Evolutionary conservation across 1,139 yeast genomes (phyloP), one percentile per base, ranked within the genome.

Genomic region (Suhomyces maxii): DNA sequence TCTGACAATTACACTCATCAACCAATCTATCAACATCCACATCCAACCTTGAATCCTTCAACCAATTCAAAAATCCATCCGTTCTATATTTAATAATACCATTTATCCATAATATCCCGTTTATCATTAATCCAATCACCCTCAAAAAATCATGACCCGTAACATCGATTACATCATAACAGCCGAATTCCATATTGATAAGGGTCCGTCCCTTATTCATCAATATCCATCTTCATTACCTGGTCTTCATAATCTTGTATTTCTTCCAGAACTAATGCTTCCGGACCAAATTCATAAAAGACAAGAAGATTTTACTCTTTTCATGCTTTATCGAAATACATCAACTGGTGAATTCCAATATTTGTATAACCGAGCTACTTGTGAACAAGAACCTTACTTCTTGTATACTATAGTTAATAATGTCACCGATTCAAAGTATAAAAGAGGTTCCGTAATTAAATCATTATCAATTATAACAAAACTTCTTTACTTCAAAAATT

Each of bases 201-300:
- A 79, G 54, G 86, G 86, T 0, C 77, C 83, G 1, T 65, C 73
- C 8, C 60, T 82, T 26, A 62, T 71, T 40, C 76, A 76, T 52
- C 84, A 79, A 53, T 67, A 71, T 44, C 86, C 86, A 1, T 46
- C 58, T 32, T 67, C 67, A 23, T 61, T 79, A 12, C 80, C 80
- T 2, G 82, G 83, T 10, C 50, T 66, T 28, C 50, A 56, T 13
- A 73, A 76, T 50, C 59, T 77, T 42, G 58, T 64, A 33, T 66
- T 72, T 45, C 56, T 76, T 36, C 77, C 83, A n/a, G 87, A 83
- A 58, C 68, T 83, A 41, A 80, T 83, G 83, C 65, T 83, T 37
- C 88, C 88, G 0, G 79, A 78, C 50, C 86, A 82, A 58, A 79
- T 80, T 40, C 87, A 83, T 58, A 77, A 76, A 46, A 61, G 87